phyloP scores from a whole-genome alignment of 495 filamentous ascomycete species.

The Trichoderma erinaceum region DNA sequence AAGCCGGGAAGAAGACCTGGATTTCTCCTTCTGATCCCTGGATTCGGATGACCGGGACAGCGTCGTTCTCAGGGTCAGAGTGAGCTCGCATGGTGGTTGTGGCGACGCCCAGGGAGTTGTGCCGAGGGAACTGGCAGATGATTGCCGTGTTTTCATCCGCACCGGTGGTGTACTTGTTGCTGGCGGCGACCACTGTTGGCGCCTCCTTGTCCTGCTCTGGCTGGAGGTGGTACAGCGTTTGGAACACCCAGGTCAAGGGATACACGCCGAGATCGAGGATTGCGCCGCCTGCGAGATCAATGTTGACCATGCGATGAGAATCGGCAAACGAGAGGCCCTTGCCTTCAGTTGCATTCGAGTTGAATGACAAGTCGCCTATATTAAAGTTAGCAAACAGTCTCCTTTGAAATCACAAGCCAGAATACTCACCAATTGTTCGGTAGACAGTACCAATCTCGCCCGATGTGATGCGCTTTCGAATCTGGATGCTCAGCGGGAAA shows the following conservation, averaged over 20 bases:
- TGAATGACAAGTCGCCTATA: conserved; percentile 55
- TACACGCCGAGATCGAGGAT: conserved; percentile 89
- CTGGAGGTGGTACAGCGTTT: conserved; percentile 77
- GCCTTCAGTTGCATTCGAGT: conserved; percentile 32
- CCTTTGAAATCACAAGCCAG: not conserved
- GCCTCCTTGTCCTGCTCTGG: conserved; percentile 50
- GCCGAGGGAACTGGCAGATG: conserved; percentile 66
- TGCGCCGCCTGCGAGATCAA: conserved; percentile 77
- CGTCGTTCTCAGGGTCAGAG: conserved; percentile 58
- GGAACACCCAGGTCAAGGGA: conserved; percentile 88
- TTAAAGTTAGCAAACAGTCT: conserved; percentile 5
- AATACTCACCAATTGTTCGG: conserved; percentile 54
- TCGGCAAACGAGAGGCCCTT: conserved; percentile 39
- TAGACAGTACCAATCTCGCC: conserved; percentile 72
- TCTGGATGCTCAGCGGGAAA: conserved; percentile 74
- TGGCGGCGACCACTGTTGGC: conserved; percentile 46
- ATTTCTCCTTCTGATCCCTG: conserved; percentile 85
- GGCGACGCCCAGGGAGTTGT: conserved; percentile 67
- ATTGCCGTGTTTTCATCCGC: conserved; percentile 79
- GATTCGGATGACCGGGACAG: conserved; percentile 69
- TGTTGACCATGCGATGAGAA: conserved; percentile 76
- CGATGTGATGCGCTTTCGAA: conserved; percentile 61
- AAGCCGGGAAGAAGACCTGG: conserved; percentile 70
- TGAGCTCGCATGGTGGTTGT: conserved; percentile 65
- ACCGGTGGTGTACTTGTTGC: conserved; percentile 73